These are phyloP conservation scores for Pseudopyricularia cyperi DNA, from an alignment of 2,329 filamentous ascomycete genomes.

Conservation along the genomic window DNA sequence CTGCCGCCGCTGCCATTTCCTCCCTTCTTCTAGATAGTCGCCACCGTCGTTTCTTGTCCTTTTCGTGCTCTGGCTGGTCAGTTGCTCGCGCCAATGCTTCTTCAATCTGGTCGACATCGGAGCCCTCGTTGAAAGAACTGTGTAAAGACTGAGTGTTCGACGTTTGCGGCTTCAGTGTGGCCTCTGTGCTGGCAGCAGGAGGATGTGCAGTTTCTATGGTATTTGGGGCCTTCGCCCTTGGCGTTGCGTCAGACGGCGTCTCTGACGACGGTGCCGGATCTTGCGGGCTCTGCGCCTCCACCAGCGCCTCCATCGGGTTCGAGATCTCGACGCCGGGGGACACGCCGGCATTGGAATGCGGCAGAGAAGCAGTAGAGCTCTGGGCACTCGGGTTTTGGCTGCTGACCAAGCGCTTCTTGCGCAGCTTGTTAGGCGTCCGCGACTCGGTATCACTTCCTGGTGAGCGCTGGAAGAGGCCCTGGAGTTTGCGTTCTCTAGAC, in stretches of 20 bases:
- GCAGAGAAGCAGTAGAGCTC: slow-evolving; percentile 71
- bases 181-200: background rate
- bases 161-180: slow-evolving; percentile 44
- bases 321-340: slow-evolving; percentile 32
- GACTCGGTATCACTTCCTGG: slow-evolving; percentile 49
- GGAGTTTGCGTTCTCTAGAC: slow-evolving; percentile 52
- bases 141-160: slow-evolving; percentile 69
- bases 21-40: slow-evolving; percentile 60
- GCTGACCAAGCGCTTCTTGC: slow-evolving; percentile 69
- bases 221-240: background rate
- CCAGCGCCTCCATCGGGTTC: slow-evolving; percentile 26
- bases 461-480: slow-evolving; percentile 58
- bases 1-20: slow-evolving; percentile 25
- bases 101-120: slow-evolving; percentile 63
- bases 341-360: slow-evolving; percentile 27
- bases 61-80: slow-evolving; percentile 31
- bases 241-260: background rate
- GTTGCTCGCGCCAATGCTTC: slow-evolving; percentile 25
- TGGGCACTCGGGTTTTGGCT: slow-evolving; percentile 78
- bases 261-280: background rate
- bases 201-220: background rate
- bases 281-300: background rate
- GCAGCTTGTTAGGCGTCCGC: slow-evolving; percentile 77
- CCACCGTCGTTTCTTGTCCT: slow-evolving; percentile 57
- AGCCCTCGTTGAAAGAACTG: slow-evolving; percentile 68